Conservation (phyloP, 2,329 filamentous ascomycete genomes). For the Sporothrix brasiliensis region DNA sequence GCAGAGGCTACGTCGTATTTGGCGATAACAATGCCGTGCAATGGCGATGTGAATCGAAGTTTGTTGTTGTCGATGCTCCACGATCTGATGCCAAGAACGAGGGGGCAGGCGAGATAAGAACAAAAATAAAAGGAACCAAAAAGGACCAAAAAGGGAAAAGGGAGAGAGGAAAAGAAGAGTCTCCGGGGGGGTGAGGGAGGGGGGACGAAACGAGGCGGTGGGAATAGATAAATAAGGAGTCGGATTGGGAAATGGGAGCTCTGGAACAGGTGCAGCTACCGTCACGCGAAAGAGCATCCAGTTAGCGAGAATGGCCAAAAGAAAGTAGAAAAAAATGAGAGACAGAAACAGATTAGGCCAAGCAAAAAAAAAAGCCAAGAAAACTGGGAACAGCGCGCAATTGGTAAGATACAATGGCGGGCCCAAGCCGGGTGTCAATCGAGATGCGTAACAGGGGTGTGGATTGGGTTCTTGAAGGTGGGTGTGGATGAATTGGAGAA, state of each 20-base stretch:
- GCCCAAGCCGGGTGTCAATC: slow-evolving; percentile 21
- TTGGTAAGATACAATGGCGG: slow-evolving; percentile 18
- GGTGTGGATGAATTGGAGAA: slow-evolving; percentile 17
- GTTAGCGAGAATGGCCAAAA: slow-evolving; percentile 9
- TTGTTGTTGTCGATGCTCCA: slow-evolving; percentile 4
- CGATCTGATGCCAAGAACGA: slow-evolving; percentile 24
- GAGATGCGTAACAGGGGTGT: slow-evolving; percentile 21
- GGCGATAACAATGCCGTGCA: not conserved
- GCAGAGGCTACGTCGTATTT: slow-evolving; percentile 18
- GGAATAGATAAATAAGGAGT: slow-evolving; percentile 21
- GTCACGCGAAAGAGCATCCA: not conserved
- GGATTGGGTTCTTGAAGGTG: slow-evolving; percentile 16
- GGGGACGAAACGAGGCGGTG: slow-evolving; percentile 8
- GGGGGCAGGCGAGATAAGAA: slow-evolving; percentile 15
- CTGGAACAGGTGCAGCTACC: not conserved
- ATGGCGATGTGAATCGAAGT: slow-evolving; percentile 7
- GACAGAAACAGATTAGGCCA: slow-evolving; percentile 17
- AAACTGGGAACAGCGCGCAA: slow-evolving; percentile 22
- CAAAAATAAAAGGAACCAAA: slow-evolving; percentile 18
- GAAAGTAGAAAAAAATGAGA: slow-evolving; percentile 12
- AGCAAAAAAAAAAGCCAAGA: slow-evolving; percentile 18
- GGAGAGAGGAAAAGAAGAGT: not conserved
- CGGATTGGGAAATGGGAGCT: not conserved
- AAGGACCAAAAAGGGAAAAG: not conserved
- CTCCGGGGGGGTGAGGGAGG: slow-evolving; percentile 1